Conservation (phyloP, 2,329 filamentous ascomycete species). For the Sphaerulina musiva region DNA sequence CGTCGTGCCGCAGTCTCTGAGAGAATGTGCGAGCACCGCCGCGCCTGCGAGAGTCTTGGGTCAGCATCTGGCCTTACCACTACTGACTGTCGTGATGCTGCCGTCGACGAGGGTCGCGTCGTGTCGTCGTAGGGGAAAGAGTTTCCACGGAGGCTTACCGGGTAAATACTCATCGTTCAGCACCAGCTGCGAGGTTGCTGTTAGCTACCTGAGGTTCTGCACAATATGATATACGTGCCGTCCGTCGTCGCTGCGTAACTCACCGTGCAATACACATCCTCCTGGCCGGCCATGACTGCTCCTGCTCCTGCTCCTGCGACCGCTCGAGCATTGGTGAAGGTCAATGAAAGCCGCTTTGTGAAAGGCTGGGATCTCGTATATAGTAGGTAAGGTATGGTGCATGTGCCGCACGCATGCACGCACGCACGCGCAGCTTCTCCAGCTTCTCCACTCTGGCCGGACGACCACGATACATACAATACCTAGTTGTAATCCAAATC, state of each 20-base stretch:
- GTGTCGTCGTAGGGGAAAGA: not conserved
- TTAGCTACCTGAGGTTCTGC: not conserved
- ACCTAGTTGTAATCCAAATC: not conserved
- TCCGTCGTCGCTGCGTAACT: constrained; percentile 22
- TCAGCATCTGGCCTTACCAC: constrained; percentile 5
- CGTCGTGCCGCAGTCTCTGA: constrained; percentile 80
- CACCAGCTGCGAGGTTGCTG: constrained; percentile 59
- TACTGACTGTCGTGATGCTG: not conserved
- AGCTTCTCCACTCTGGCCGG: not conserved
- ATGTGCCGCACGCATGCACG: not conserved
- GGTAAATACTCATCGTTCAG: constrained; percentile 89
- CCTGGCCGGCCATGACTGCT: constrained; percentile 31
- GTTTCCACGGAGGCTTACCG: constrained; percentile 49
- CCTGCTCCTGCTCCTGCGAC: not conserved
- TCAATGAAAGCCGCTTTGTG: not conserved
- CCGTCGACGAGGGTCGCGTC: not conserved
- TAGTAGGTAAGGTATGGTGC: not conserved
- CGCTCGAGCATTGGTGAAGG: not conserved
- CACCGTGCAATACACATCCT: constrained; percentile 63
- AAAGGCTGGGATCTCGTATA: not conserved
- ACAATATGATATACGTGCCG: not conserved
- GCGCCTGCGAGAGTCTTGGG: constrained; percentile 57
- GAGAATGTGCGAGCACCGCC: constrained; percentile 85
- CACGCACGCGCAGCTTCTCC: too few relatives aligned
- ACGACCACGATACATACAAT: too few relatives aligned